These are phyloP conservation scores for Monilinia aucupariae DNA, from an alignment of 2,329 filamentous ascomycete genomes.

Conservation along the genomic window DNA sequence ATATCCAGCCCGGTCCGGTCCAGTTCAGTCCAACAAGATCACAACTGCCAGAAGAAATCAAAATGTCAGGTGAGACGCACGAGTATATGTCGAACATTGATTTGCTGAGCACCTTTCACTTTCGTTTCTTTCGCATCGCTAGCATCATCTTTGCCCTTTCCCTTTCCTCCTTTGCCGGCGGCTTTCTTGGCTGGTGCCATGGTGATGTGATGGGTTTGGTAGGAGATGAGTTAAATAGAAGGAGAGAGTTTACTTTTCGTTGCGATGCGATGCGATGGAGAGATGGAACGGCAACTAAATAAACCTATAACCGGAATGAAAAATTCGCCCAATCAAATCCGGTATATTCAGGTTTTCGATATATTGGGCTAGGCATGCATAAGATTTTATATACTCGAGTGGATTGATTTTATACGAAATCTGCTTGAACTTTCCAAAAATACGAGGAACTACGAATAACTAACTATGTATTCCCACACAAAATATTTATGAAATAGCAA, in stretches of 20 bases:
- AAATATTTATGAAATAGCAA: too few species aligned
- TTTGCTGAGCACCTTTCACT: conserved; percentile 58
- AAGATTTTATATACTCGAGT: too few species aligned
- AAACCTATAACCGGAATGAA: too few species aligned
- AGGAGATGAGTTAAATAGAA: background rate
- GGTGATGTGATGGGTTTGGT: background rate
- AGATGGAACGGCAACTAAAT: background rate
- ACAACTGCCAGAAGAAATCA: background rate
- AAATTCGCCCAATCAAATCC: too few species aligned
- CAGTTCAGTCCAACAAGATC: background rate
- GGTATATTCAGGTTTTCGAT: too few species aligned
- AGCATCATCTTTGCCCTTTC: conserved; percentile 35
- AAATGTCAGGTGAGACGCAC: conserved; percentile 23
- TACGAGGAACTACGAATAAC: too few species aligned
- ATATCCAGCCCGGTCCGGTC: background rate
- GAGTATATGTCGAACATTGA: conserved; percentile 68
- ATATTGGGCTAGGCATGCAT: too few species aligned
- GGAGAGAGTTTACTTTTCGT: background rate
- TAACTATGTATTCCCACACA: too few species aligned
- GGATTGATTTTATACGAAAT: too few species aligned
- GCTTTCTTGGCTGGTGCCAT: conserved; percentile 34
- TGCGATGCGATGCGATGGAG: background rate
- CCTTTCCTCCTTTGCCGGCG: conserved; percentile 28
- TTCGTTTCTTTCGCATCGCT: conserved; percentile 40
- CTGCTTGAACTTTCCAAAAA: too few species aligned